Evolutionary conservation across 176 grass and related monocot species (phyloP), one percentile per base, ranked within the genome.

Genomic region (Coix lacrymajobi): DNA sequence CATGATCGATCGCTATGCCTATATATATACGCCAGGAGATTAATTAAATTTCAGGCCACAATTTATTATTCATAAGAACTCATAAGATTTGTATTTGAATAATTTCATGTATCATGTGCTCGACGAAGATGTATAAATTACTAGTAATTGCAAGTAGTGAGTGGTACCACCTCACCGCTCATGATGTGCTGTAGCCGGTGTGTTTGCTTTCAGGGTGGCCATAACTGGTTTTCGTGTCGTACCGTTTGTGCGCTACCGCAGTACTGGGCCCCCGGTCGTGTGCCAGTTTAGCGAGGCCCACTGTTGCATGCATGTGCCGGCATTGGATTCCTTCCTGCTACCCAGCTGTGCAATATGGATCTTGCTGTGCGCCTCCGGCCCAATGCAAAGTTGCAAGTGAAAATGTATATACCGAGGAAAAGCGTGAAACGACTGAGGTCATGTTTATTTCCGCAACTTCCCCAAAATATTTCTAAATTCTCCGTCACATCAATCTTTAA

Each of bases 321-420:
- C 61, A 31, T 87, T 81, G 78, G 85, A 87, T 87, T 48, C 70
- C 62, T 87, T 48, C 70, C 62, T 29, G 2, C 3, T 3, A 24
- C 11, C 11, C 46, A 39, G 25, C 69, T 51, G 5, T 72, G 17
- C 2, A 48, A 30, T 49, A 30, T 49, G 64, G 65, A 78, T 70
- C 74, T 78, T 62, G 74, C 36, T 62, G 83, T 37, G 38, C 67
- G 40, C 54, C 54, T 57, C 54, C 22, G 62, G 62, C 11, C 37
- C 63, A 69, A 51, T n/a, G n/a, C n/a, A n/a, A 69, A 26, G 12
- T 13, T 40, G 13, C 11, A 63, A 36, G 15, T 15, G 19, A 33
- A 40, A 30, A 69, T 49, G 12, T 19, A 49, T 49, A 49, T 6
- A 17, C 15, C 5, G 46, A 49, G 16, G 5, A 17, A 49, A 49